A percentile compares a stretch with the other conserved stretches of the same genome.
Conservation (phyloP, 2,329 filamentous ascomycete genomes). For the Cadophora luteo-olivacea region DNA sequence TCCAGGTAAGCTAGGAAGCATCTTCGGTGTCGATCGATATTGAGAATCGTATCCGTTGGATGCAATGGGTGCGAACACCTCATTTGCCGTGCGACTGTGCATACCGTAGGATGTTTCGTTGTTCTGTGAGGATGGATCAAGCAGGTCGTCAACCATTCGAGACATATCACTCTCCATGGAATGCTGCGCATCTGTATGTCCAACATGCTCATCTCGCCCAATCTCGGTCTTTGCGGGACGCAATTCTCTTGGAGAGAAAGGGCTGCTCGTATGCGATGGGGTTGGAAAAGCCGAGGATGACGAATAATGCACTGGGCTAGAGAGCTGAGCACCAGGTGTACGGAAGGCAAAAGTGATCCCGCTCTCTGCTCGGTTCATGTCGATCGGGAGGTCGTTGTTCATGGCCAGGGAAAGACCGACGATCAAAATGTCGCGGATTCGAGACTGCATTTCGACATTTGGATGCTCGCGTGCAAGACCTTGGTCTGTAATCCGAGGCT, state of each 20-base stretch:
- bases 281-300: slow-evolving; percentile 14
- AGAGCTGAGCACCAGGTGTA: slow-evolving; percentile 43
- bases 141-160: slow-evolving; percentile 64
- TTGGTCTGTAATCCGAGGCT: slow-evolving; percentile 54
- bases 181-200: slow-evolving; percentile 35
- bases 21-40: slow-evolving; percentile 41
- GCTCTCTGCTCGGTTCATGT: slow-evolving; percentile 49
- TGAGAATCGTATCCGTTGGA: slow-evolving; percentile 45
- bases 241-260: slow-evolving; percentile 14
- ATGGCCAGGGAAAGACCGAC: slow-evolving; percentile 65
- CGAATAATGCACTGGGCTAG: not conserved
- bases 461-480: slow-evolving; percentile 59
- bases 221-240: slow-evolving; percentile 3
- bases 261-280: slow-evolving; percentile 11
- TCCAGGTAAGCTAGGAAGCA: slow-evolving; percentile 48
- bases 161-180: slow-evolving; percentile 56
- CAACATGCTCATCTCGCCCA: slow-evolving; percentile 25
- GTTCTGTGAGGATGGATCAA: slow-evolving; percentile 47
- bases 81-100: slow-evolving; percentile 54
- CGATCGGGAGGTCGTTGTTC: slow-evolving; percentile 48
- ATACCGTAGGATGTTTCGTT: slow-evolving; percentile 61
- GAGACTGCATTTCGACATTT: slow-evolving; percentile 70
- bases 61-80: slow-evolving; percentile 50
- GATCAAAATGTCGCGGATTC: slow-evolving; percentile 66
- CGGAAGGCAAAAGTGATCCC: slow-evolving; percentile 54